These are phyloP conservation scores for Coemansia sp. DNA, from an alignment of 192 early-diverging fungal genomes.

Conservation along the genomic window DNA sequence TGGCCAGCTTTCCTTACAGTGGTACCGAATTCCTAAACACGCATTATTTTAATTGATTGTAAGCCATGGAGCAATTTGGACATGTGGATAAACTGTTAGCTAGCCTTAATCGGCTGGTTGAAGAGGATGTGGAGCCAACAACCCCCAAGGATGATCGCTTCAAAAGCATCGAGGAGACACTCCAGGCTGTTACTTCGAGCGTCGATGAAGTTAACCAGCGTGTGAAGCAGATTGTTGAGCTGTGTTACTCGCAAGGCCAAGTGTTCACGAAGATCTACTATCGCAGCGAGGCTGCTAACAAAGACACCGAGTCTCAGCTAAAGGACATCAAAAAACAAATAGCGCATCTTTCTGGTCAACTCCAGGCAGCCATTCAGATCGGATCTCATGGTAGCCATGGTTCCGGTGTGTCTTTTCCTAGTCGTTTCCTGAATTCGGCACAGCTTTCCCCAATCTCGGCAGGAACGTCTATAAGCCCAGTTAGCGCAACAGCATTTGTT, in stretches of 20 bases:
- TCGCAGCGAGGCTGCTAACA: constrained; percentile 6
- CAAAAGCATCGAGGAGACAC: not conserved
- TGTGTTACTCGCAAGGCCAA: constrained; percentile 16
- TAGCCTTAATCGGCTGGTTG: constrained; percentile 8
- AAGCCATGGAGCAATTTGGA: constrained; percentile 1
- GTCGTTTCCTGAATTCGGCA: not conserved
- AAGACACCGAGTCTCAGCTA: constrained; percentile 1
- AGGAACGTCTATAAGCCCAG: not conserved
- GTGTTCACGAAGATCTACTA: constrained; percentile 12
- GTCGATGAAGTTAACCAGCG: constrained; percentile 5
- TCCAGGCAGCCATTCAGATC: constrained; percentile 6
- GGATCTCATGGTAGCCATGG: not conserved
- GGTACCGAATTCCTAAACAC: not conserved
- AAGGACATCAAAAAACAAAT: constrained; percentile 12
- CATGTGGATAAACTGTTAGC: constrained; percentile 5
- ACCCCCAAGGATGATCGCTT: constrained; percentile 4
- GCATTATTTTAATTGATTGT: not conserved
- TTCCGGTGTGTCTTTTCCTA: not conserved
- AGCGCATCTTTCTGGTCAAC: constrained; percentile 1
- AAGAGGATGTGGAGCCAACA: constrained; percentile 1
- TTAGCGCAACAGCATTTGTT: not conserved
- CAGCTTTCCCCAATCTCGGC: constrained; percentile 4
- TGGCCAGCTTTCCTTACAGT: no score
- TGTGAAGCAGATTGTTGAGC: constrained; percentile 15
- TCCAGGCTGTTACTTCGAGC: not conserved